Evolutionary conservation across 2,329 filamentous ascomycete genomes (phyloP).

Genomic region (Grosmannia penicillata): DNA sequence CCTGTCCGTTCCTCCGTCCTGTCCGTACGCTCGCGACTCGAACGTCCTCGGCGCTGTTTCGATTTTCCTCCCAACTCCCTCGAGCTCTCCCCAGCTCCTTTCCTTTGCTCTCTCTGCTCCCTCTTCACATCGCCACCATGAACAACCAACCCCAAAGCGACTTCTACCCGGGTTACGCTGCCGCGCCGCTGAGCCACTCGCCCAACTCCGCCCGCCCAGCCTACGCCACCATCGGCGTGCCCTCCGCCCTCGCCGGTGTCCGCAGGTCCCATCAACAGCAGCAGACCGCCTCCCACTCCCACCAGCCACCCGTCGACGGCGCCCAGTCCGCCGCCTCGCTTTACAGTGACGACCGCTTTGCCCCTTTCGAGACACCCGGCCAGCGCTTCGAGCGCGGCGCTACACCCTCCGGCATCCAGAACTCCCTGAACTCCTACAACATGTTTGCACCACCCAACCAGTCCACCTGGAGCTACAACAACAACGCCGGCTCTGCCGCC

Average conservation of each 20-base stretch:
- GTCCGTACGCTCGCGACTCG: too few species aligned
- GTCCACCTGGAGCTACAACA: conserved; percentile 65
- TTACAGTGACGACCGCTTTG: conserved; percentile 56
- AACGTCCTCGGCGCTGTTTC: too few species aligned
- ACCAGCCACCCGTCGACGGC: conserved; percentile 65
- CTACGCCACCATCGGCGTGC: conserved; percentile 34
- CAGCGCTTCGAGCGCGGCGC: conserved; percentile 28
- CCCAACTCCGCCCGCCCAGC: conserved; percentile 55
- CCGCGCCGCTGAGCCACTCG: conserved; percentile 43
- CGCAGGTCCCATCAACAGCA: conserved; percentile 65
- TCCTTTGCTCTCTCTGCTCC: background rate
- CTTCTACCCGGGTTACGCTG: conserved; percentile 57
- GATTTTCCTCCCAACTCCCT: too few species aligned
- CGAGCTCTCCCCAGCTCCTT: too few species aligned
- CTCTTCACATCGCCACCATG: conserved; percentile 19
- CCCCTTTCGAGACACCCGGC: conserved; percentile 41
- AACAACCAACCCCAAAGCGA: conserved; percentile 37
- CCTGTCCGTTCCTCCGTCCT: background rate
- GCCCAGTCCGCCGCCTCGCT: conserved; percentile 52
- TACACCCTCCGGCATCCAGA: too few species aligned
- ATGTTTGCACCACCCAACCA: conserved; percentile 38
- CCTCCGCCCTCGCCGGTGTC: conserved; percentile 27
- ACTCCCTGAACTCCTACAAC: conserved; percentile 23
- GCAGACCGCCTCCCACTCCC: too few species aligned
- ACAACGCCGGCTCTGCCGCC: conserved; percentile 42